Conservation (phyloP, 2,329 filamentous ascomycete genomes). For the Domatiomyces catenatus region DNA sequence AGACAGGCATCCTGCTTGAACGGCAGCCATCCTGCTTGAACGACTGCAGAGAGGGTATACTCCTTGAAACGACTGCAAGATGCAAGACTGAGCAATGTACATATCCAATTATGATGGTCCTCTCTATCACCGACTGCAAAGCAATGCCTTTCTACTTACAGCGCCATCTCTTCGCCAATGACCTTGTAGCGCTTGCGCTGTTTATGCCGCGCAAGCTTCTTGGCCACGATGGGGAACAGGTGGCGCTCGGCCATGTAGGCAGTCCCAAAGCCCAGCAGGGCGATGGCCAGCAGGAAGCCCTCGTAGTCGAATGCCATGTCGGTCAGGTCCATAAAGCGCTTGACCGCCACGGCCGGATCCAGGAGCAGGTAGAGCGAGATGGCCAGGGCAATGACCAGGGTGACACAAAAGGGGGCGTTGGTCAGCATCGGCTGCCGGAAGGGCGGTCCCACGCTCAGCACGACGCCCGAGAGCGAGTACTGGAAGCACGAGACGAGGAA, state of each 20-base stretch:
- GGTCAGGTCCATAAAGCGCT: conserved; percentile 71
- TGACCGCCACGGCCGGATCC: conserved; percentile 53
- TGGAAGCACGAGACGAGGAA: conserved; percentile 89
- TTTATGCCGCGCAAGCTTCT: conserved; percentile 53
- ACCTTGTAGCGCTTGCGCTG: conserved; percentile 79
- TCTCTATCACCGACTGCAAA: no score
- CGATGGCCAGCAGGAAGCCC: conserved; percentile 54
- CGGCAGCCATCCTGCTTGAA: no score
- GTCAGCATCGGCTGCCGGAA: conserved; percentile 67
- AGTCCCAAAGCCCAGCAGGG: conserved; percentile 49
- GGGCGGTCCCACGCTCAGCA: conserved; percentile 79
- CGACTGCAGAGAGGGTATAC: no score
- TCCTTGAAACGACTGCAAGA: no score
- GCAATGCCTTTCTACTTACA: conserved; percentile 13
- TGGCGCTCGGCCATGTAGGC: conserved; percentile 59
- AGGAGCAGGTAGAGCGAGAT: conserved; percentile 70
- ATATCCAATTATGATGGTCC: no score
- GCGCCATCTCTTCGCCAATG: conserved; percentile 51
- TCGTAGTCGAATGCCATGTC: conserved; percentile 58
- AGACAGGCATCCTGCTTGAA: neutral
- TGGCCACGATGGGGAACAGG: conserved; percentile 54
- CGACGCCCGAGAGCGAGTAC: conserved; percentile 79
- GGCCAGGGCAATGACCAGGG: conserved; percentile 52
- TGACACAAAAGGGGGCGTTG: conserved; percentile 76
- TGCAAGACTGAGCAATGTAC: no score